A percentile compares a stretch with the other conserved stretches of the same genome.
phyloP scores from a whole-genome alignment of 2,329 filamentous ascomycete species.

The Coniochaeta hoffmannii region DNA sequence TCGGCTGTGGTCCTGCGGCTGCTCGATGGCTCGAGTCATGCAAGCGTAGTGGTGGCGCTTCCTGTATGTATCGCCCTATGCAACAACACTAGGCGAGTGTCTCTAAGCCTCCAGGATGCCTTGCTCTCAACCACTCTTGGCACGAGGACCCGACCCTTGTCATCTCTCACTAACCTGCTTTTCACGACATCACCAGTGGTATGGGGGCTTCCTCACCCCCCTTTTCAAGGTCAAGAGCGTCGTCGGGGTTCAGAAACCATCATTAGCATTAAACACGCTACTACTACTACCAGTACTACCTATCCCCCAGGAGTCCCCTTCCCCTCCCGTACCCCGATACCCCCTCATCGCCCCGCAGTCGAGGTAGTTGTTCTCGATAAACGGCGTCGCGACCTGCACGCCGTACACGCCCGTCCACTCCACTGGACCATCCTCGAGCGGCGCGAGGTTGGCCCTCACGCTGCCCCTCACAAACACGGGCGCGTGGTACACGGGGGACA shows the following conservation, averaged over 20 bases:
- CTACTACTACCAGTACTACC: too few species aligned
- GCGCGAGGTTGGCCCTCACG: conserved; percentile 16
- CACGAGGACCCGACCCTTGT: too few species aligned
- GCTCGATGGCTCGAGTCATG: neutral
- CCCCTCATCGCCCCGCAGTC: neutral
- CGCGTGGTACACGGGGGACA: conserved; percentile 16
- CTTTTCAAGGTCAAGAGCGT: too few species aligned
- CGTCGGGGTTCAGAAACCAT: neutral
- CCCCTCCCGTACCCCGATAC: neutral
- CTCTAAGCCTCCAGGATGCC: too few species aligned
- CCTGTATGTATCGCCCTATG: too few species aligned
- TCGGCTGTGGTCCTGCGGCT: neutral
- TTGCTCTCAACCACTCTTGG: too few species aligned
- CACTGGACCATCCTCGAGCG: conserved; percentile 9
- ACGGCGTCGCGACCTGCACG: neutral
- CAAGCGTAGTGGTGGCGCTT: too few species aligned
- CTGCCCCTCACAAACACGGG: conserved; percentile 17
- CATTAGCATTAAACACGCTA: neutral
- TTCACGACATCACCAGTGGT: too few species aligned
- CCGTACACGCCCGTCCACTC: neutral
- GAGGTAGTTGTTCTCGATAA: neutral
- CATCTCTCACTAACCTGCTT: too few species aligned
- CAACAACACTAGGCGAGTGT: too few species aligned
- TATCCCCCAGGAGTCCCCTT: neutral
- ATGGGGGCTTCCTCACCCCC: too few species aligned